Evolutionary conservation across 148 eudicot genomes (phyloP), one percentile per base, ranked within the genome.

Genomic region (Tetragonia tetragonoides): DNA sequence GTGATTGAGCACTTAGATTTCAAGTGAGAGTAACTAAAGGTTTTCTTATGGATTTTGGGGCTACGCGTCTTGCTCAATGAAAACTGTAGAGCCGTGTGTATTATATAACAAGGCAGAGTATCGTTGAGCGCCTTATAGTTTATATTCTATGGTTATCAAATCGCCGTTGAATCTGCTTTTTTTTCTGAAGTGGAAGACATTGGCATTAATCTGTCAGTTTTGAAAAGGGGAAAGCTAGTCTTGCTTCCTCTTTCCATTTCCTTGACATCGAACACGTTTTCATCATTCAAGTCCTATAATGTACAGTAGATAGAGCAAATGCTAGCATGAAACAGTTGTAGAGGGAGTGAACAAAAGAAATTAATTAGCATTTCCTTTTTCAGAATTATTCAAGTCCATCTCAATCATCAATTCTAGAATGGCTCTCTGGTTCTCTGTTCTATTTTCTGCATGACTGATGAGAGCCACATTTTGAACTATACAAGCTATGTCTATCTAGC

Each of bases 81-180:
- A 34, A 66, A 34, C n/a, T 21, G 40, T 57, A 7, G 46, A 72
- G 34, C 39, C 3, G 69, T n/a, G n/a, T n/a, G n/a, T 21, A 39
- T 72, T 72, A 72, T 81, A 77, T 73, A 81, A 74, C 56, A 41
- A 77, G 72, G 28, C 2, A 44, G 24, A 28, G 40, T 41, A 47
- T 34, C 37, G 28, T 67, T 41, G 10, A 28, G 1, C 34, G 0
- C 34, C 34, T 28, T 28, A 28, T n/a, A n/a, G n/a, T n/a, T n/a
- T n/a, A n/a, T n/a, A n/a, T n/a, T n/a, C n/a, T n/a, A 7, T 47
- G 53, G 10, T 47, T 66, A 21, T 23, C 41, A 21, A 20, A 18
- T 76, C 41, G 14, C 38, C 80, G 71, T 72, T 81, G 77, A 76
- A 76, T 72, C 40, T 76, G 73, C 77, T 81, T 72, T 68, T 72